These are phyloP conservation scores for Oligophagozyma castellii DNA, from an alignment of 1,139 yeast species.

Conservation along the genomic window DNA sequence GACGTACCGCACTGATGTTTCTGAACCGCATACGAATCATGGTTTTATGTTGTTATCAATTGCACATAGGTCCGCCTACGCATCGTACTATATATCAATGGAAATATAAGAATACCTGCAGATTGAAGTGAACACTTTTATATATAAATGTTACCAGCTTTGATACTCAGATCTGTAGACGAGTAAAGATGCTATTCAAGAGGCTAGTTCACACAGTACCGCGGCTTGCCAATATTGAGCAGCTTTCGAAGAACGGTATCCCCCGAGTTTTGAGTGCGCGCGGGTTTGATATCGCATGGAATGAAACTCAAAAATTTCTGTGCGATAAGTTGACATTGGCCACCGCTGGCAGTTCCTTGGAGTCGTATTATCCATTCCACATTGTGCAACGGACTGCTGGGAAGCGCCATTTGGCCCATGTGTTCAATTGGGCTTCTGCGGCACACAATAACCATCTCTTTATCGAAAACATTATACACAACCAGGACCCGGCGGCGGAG, in stretches of 20 bases:
- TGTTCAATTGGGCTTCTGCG: slow-evolving; percentile 82
- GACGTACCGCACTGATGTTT: too few relatives aligned
- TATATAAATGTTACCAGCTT: too few relatives aligned
- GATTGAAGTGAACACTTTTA: too few relatives aligned
- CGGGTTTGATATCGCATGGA: slow-evolving; percentile 70
- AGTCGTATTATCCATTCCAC: slow-evolving; percentile 65
- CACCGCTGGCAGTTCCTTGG: slow-evolving; percentile 71
- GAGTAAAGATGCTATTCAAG: too few relatives aligned
- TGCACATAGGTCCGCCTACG: too few relatives aligned
- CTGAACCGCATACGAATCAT: too few relatives aligned
- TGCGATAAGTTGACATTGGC: slow-evolving; percentile 57
- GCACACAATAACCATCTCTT: slow-evolving; percentile 87
- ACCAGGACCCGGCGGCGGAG: slow-evolving; percentile 14
- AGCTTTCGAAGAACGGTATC: slow-evolving; percentile 39
- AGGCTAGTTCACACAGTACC: slow-evolving; percentile 53
- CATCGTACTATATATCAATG: too few relatives aligned
- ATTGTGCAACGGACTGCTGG: slow-evolving; percentile 62
- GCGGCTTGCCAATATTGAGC: slow-evolving; percentile 31
- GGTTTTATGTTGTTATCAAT: too few relatives aligned
- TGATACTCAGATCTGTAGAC: too few relatives aligned
- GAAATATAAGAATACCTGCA: too few relatives aligned
- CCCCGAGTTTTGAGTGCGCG: slow-evolving; percentile 55
- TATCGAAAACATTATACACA: slow-evolving; percentile 44
- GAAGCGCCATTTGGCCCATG: slow-evolving; percentile 51
- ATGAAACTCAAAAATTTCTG: slow-evolving; percentile 58